Evolutionary conservation across 148 eudicot genomes (phyloP).

Genomic region (Vaccinium vitisidaea): DNA sequence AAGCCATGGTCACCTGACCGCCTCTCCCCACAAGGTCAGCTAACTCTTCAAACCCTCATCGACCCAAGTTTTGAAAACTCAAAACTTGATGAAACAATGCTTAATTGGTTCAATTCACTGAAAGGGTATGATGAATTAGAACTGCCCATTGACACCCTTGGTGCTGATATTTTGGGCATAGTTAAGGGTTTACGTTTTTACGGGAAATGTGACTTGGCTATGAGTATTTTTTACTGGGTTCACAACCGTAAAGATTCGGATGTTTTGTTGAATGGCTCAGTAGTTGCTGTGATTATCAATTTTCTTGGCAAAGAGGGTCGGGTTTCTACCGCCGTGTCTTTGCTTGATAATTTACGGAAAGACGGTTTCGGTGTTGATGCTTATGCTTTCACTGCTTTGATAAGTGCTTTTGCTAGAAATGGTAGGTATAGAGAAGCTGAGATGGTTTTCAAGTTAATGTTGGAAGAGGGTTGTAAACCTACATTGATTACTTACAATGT

Average conservation of each 20-base stretch:
- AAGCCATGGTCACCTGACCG: constrained; percentile 70
- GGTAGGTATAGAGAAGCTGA: constrained; percentile 84
- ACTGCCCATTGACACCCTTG: constrained; percentile 23
- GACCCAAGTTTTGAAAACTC: constrained; percentile 40
- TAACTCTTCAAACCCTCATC: constrained; percentile 42
- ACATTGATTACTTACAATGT: constrained; percentile 89
- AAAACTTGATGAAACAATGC: constrained; percentile 37
- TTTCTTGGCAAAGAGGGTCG: constrained; percentile 73
- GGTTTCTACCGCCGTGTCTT: constrained; percentile 53
- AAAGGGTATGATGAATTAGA: constrained; percentile 9
- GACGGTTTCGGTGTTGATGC: constrained; percentile 77
- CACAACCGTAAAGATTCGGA: constrained; percentile 32
- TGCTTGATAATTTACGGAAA: constrained; percentile 49
- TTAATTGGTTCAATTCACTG: constrained; percentile 23
- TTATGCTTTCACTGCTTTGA: constrained; percentile 74
- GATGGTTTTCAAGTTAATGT: constrained; percentile 65
- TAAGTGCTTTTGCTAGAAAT: constrained; percentile 64
- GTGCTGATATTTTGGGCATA: constrained; percentile 61
- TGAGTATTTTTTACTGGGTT: constrained; percentile 67
- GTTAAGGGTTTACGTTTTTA: constrained; percentile 71
- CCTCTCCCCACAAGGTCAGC: constrained; percentile 68
- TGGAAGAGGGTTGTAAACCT: constrained; percentile 80
- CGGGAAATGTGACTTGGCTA: constrained; percentile 59
- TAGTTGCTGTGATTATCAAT: constrained; percentile 65
- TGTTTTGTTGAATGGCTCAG: constrained; percentile 47